phyloP scores from a whole-genome alignment of 176 grass and related monocot genomes.

The Tillandsia fasciculata region DNA sequence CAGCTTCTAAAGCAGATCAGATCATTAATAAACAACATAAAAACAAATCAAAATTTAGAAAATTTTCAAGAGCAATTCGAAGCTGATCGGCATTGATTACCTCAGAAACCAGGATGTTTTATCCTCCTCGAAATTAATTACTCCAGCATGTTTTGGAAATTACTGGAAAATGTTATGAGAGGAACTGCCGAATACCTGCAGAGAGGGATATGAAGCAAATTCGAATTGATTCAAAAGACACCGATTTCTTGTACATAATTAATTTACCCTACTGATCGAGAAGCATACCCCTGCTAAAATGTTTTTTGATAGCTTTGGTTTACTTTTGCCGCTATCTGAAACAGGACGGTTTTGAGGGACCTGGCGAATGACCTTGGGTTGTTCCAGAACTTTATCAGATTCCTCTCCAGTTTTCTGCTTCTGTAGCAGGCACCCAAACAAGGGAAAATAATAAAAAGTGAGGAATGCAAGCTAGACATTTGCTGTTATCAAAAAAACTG shows the following conservation, averaged over 20 bases:
- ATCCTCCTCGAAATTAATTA: no score
- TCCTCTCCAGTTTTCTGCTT: slow-evolving; percentile 56
- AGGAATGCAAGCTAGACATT: neutral
- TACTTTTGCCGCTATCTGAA: slow-evolving; percentile 32
- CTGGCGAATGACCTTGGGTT: slow-evolving; percentile 36
- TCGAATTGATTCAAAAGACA: neutral
- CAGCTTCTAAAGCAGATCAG: no score
- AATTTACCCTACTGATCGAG: neutral
- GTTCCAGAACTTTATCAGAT: slow-evolving; percentile 9
- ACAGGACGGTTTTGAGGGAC: slow-evolving; percentile 52
- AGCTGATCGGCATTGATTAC: no score
- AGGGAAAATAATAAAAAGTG: neutral
- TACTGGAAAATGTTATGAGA: slow-evolving; percentile 24
- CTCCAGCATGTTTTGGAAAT: neutral
- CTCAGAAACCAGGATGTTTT: no score
- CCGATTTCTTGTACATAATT: neutral
- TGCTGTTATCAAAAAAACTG: neutral
- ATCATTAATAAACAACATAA: no score
- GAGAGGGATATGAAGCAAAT: neutral
- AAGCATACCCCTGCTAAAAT: slow-evolving; percentile 65
- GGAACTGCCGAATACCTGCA: slow-evolving; percentile 46
- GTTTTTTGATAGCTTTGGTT: slow-evolving; percentile 52
- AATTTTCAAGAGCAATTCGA: no score
- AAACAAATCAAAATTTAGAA: no score
- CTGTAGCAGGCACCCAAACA: slow-evolving; percentile 31